phyloP scores from a whole-genome alignment of 345 rosid species.

The Garcia nutans region DNA sequence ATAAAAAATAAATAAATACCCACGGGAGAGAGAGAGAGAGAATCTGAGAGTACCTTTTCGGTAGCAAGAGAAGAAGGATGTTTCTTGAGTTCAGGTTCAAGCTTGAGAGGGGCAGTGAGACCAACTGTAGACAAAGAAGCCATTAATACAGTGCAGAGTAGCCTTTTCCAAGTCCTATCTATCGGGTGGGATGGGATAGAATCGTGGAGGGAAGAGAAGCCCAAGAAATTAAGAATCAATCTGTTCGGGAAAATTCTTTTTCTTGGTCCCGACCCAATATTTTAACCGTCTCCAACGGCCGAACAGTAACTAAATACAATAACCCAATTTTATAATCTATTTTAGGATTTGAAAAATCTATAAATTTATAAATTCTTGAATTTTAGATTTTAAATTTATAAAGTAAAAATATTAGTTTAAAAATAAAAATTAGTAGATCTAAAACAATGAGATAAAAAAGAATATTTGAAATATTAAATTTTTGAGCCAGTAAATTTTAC shows the following conservation, averaged over 20 bases:
- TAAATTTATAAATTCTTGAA: no score
- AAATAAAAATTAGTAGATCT: no score
- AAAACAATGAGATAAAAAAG: no score
- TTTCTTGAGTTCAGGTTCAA: slow-evolving; percentile 30
- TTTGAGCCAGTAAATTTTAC: no score
- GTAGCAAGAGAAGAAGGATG: slow-evolving; percentile 26
- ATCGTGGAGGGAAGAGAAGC: slow-evolving; percentile 10
- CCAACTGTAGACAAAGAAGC: slow-evolving; percentile 46
- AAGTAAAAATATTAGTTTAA: no score
- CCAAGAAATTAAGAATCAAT: no score
- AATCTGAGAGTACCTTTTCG: slow-evolving; percentile 32
- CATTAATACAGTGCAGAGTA: slow-evolving; percentile 22
- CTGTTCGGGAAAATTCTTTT: no score
- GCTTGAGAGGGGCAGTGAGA: slow-evolving; percentile 27
- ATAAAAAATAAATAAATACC: not conserved
- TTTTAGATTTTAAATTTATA: no score
- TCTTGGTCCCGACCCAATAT: no score
- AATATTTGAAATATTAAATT: no score
- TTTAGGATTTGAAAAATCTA: no score
- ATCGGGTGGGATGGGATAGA: not conserved
- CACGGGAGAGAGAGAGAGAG: not conserved
- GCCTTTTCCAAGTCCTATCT: not conserved
- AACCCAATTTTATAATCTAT: no score
- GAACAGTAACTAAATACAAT: not conserved
- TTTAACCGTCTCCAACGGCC: not conserved